phyloP scores from a whole-genome alignment of 176 grass and related monocot genomes.

The Hordeum vulgare region DNA sequence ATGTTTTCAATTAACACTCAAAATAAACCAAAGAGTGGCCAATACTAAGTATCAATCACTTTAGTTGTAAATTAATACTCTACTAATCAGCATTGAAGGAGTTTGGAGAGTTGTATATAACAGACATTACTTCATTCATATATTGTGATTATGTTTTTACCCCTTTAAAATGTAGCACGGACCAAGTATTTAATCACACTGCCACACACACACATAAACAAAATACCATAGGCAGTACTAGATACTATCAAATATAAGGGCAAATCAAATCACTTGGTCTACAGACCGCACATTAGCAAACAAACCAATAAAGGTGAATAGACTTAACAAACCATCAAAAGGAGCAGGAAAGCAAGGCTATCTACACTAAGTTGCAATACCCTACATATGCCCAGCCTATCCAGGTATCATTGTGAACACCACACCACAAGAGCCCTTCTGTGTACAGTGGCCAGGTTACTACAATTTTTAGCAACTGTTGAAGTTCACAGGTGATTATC shows the following conservation, averaged over 20 bases:
- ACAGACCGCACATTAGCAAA: background rate
- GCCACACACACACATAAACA: background rate
- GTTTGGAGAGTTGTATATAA: background rate
- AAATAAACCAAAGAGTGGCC: background rate
- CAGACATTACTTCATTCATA: background rate
- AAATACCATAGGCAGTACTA: background rate
- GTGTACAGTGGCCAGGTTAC: too few species aligned
- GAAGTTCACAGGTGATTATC: too few species aligned
- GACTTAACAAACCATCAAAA: background rate
- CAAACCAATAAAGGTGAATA: background rate
- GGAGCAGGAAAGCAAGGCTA: too few species aligned
- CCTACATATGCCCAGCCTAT: too few species aligned
- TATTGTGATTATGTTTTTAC: background rate
- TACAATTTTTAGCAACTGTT: too few species aligned
- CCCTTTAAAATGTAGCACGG: background rate
- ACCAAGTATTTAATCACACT: background rate
- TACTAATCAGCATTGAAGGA: background rate
- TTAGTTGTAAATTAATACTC: too few species aligned
- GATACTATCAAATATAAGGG: too few species aligned
- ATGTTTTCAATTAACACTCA: background rate
- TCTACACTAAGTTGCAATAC: too few species aligned
- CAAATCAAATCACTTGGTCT: background rate
- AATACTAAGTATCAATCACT: background rate
- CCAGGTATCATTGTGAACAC: too few species aligned
- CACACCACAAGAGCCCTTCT: too few species aligned